Evolutionary conservation across 331 rosid species (phyloP).

Genomic region (Malus hybrid): DNA sequence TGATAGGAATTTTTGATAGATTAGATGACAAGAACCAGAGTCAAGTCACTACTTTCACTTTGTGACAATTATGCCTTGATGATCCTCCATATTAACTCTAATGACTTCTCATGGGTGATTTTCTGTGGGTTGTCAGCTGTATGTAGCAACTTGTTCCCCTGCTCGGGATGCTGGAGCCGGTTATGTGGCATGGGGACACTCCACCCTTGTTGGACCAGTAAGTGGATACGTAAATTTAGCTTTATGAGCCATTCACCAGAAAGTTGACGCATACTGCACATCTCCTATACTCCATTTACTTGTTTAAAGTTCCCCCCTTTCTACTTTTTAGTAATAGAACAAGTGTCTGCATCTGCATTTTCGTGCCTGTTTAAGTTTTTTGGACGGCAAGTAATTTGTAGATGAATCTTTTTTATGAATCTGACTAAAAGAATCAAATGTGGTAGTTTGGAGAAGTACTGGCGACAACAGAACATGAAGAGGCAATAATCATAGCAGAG

Average conservation of each 20-base stretch:
- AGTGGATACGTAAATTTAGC: conserved; percentile 23
- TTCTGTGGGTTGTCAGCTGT: conserved; percentile 41
- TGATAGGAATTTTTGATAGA: neutral
- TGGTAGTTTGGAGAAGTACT: conserved; percentile 75
- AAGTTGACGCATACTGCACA: neutral
- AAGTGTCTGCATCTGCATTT: conserved; percentile 4
- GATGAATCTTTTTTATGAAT: neutral
- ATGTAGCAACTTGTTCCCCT: conserved; percentile 94
- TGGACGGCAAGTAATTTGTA: neutral
- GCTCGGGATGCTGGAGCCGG: conserved; percentile 82
- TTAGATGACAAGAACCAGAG: neutral
- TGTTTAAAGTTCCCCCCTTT: neutral
- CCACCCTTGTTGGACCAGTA: conserved; percentile 95
- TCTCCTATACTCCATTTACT: neutral
- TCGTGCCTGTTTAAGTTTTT: neutral
- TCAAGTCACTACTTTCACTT: neutral
- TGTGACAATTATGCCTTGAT: neutral
- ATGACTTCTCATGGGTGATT: conserved; percentile 12
- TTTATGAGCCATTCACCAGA: neutral
- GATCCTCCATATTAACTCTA: neutral
- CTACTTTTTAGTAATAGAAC: neutral
- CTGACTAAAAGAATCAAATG: conserved; percentile 12
- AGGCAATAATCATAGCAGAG: conserved; percentile 64
- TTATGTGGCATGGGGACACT: conserved; percentile 98
- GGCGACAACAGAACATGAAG: conserved; percentile 82